These are phyloP conservation scores for Daphne laureola DNA, from an alignment of 441 rosid genomes.

Conservation along the genomic window DNA sequence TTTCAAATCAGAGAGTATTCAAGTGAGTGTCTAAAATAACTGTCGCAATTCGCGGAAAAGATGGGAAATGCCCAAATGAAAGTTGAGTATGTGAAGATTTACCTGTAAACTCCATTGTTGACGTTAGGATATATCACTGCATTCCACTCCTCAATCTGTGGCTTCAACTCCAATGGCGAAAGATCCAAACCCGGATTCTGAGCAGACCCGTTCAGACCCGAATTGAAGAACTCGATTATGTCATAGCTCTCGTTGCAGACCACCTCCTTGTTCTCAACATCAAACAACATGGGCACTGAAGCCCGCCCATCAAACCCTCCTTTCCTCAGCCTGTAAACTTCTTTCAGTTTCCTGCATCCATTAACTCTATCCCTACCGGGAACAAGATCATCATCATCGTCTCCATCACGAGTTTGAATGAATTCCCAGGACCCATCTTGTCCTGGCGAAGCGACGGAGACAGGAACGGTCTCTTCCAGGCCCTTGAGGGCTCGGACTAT, in stretches of 20 bases:
- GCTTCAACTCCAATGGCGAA: slow-evolving; percentile 37
- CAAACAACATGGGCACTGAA: slow-evolving; percentile 87
- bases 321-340: slow-evolving; percentile 46
- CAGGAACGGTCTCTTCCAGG: slow-evolving; percentile 52
- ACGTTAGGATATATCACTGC: slow-evolving; percentile 57
- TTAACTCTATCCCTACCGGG: slow-evolving; percentile 56
- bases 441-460: slow-evolving; percentile 65
- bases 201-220: slow-evolving; percentile 47
- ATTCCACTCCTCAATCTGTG: slow-evolving; percentile 67
- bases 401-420: slow-evolving; percentile 13
- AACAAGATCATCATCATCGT: slow-evolving; percentile 26
- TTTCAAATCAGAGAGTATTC: too few species aligned
- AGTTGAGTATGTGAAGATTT: neutral
- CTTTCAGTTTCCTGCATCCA: slow-evolving; percentile 52
- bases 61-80: neutral
- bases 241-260: slow-evolving; percentile 81
- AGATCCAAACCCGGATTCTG: slow-evolving; percentile 51
- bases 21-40: too few species aligned
- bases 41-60: too few species aligned
- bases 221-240: slow-evolving; percentile 58
- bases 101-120: slow-evolving; percentile 88
- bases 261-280: slow-evolving; percentile 53
- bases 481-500: slow-evolving; percentile 83
- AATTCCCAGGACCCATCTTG: slow-evolving; percentile 89
- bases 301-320: slow-evolving; percentile 69